Base-by-base conservation (phyloP, 352 stramenopile species). In the Phytophthora chlamydospora region DNA sequence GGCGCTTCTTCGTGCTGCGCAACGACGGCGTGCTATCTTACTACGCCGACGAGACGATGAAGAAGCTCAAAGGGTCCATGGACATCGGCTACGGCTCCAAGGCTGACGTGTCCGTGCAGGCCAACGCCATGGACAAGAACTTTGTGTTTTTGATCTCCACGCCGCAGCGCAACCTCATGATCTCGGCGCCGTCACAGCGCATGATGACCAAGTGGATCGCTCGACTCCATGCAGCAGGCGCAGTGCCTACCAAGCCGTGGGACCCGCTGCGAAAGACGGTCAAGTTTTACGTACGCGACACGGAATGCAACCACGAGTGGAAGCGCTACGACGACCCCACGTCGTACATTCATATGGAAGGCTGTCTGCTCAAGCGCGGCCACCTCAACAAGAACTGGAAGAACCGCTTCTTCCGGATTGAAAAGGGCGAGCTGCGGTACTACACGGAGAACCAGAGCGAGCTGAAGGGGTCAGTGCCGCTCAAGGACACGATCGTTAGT, bases 341-440 rank as follows among this genome's bases (percentile, higher is more conserved):
- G 17, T 91, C 83, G 21, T 90, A 94, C 59, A 93, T 93, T 47
- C 79, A 90, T 69, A 96, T 94, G 81, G 88, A 94, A 73, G 88
- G 88, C 6, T 91, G 75, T 43, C 47, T 96, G 50, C 62, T 89
- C 14, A 96, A 96, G 57, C 82, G 88, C 16, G 88, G 88, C 0
- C 87, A 95, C 40, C 63, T 94, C 2, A 90, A 92, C 61, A 96
- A 93, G 62, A 96, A 83, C 65, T 96, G 88, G 88, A 92, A 91
- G 70, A 94, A 93, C 50, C 82, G 88, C 9, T 96, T 92, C 58
- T 96, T 96, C 61, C 84, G 84, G 35, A 89, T 96, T 57, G 85
- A 96, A 67, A 79, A 82, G 42, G 83, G 83, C 6, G 73, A 95
- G 32, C 57, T 96, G 52, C 69, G 79, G 31, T 96, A 96, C 58